Base-by-base conservation (phyloP, 106 monocot species). In the Agapanthus africanus region DNA sequence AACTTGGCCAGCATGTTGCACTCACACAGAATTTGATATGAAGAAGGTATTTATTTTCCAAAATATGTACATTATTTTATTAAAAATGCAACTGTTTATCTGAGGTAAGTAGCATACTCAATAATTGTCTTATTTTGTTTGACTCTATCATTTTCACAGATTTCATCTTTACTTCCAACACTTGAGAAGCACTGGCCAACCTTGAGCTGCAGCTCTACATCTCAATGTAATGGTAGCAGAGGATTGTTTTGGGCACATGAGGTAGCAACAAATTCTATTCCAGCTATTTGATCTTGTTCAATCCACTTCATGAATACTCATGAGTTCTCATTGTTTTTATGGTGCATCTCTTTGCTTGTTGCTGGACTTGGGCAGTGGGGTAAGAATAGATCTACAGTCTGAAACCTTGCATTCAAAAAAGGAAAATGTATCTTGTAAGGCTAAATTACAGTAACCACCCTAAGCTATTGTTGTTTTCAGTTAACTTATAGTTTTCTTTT, bases 201-300 rank as follows among this genome's bases (percentile, higher is more conserved):
- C 35, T 76, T 92, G 32, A 90, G 86, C 66, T 97, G 97, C 62
- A 69, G 88, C 38, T 79, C 84, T 62, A 34, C 92, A 21, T 82
- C 78, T 23, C 65, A 70, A 74, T 97, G 97, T 69, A 77, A 81
- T 65, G 87, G 92, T 70, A 82, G 89, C 64, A 97, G 81, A 64
- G 97, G 97, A 21, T 70, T 77, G 6, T 87, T 97, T 70, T 97
- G 97, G 97, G 97, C 77, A 23, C 97, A 92, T 77, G 91, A 97
- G 88, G 91, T 99, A 71, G 32, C 47, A 66, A 28, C 49, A 37
- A 28, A 52, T 59, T 76, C 19, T 27, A 38, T 5, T 14, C 2
- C 26, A 50, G 23, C 46, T 76, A 46, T 37, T 30, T 63, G 31
- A 52, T 49, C 30, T 40, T 60, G 39, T 21, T 52, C n/a, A 38